phyloP scores from a whole-genome alignment of 192 early-diverging fungal species.

The Geranomyces michiganensis region DNA sequence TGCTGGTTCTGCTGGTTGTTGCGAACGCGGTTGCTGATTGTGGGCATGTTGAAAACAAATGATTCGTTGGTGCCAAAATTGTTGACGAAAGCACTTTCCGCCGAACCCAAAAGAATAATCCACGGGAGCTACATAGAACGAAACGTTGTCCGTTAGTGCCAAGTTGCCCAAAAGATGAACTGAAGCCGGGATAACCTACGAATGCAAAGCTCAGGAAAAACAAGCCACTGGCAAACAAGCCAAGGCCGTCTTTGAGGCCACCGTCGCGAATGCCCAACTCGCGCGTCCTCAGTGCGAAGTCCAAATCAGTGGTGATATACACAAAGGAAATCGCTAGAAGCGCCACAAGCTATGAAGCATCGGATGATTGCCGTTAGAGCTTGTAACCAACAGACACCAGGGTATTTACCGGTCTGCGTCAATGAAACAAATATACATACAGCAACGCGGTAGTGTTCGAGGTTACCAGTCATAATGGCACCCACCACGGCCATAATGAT shows the following conservation, averaged over 20 bases:
- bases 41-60: slow-evolving; percentile 12
- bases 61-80: background rate
- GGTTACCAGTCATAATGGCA: slow-evolving; percentile 10
- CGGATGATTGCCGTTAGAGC: background rate
- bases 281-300: slow-evolving; percentile 4
- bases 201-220: slow-evolving; percentile 42
- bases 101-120: slow-evolving; percentile 37
- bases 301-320: slow-evolving; percentile 29
- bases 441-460: slow-evolving; percentile 31
- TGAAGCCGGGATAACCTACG: slow-evolving; percentile 19
- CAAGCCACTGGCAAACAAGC: slow-evolving; percentile 25
- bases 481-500: slow-evolving; percentile 20
- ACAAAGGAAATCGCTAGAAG: slow-evolving; percentile 37
- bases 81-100: slow-evolving; percentile 17
- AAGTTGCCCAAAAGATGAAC: too few species aligned
- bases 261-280: background rate
- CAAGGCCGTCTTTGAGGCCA: slow-evolving; percentile 1
- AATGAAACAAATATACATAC: slow-evolving; percentile 21
- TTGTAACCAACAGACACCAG: background rate
- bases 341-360: slow-evolving; percentile 32
- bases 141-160: background rate
- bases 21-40: background rate
- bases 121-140: slow-evolving; percentile 11
- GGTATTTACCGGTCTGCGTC: background rate
- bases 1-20: slow-evolving; percentile 3